Percentiles rank a stretch among this genome's conserved stretches.
Conservation (phyloP, 352 stramenopile genomes). For the Achlya hypogyna region DNA sequence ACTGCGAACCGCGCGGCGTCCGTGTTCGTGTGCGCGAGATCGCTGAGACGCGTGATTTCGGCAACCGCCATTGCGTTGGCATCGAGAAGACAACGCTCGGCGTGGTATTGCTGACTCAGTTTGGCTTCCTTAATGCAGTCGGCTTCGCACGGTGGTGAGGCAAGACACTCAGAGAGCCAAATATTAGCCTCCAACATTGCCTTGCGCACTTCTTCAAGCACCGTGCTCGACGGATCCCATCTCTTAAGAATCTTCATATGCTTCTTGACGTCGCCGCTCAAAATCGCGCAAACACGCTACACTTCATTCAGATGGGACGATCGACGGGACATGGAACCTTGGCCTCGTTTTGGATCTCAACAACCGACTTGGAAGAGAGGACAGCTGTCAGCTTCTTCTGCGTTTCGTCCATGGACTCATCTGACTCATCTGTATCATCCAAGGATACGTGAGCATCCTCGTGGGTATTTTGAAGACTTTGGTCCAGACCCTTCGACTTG, state of each 20-base stretch:
- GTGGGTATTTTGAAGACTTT: not conserved
- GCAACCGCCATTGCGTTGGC: not conserved
- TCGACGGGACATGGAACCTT: not conserved
- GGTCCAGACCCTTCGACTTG: not conserved
- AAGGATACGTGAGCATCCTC: not conserved
- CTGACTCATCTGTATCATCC: not conserved
- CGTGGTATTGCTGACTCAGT: slow-evolving; percentile 3
- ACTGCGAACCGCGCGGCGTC: not conserved
- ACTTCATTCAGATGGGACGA: not conserved
- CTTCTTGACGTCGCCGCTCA: slow-evolving; percentile 7
- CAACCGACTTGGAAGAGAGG: not conserved
- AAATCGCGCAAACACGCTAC: not conserved
- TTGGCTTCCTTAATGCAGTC: slow-evolving; percentile 13
- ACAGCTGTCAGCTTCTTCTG: not conserved
- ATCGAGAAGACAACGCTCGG: slow-evolving; percentile 9
- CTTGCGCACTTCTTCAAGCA: not conserved
- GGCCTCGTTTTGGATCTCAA: slow-evolving; percentile 10
- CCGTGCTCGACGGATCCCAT: not conserved
- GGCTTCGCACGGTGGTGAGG: not conserved
- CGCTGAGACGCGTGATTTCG: slow-evolving; percentile 10
- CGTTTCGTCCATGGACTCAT: not conserved
- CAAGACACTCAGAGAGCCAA: slow-evolving; percentile 1
- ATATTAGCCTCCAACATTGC: slow-evolving; percentile 7
- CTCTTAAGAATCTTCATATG: slow-evolving; percentile 13
- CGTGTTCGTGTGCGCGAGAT: not conserved